Percentiles rank a stretch among this genome's conserved stretches.
phyloP scores from a whole-genome alignment of 768 basidiomycete species.

The Cantharellus anzutake region DNA sequence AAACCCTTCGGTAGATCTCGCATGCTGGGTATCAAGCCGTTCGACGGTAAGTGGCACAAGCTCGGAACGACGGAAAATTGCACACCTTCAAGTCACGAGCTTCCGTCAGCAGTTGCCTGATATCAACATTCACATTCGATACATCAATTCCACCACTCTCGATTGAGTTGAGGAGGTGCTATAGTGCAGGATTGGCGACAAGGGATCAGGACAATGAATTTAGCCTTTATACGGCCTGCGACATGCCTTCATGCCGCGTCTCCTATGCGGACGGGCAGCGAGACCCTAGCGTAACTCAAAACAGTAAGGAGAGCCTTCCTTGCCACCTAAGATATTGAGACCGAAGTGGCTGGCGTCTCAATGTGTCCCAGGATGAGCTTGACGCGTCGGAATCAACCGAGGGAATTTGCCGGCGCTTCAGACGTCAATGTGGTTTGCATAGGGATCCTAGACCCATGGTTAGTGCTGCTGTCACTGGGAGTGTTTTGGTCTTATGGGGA shows the following conservation, averaged over 20 bases:
- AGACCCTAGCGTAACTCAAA: neutral
- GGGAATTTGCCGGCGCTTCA: no score
- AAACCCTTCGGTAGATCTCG: constrained; percentile 70
- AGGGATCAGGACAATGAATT: neutral
- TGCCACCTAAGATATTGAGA: no score
- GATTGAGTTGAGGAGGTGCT: constrained; percentile 85
- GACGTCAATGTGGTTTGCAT: no score
- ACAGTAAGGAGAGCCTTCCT: neutral
- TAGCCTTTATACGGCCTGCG: neutral
- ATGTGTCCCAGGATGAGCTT: no score
- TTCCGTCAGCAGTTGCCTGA: constrained; percentile 61
- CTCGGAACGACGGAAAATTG: constrained; percentile 10
- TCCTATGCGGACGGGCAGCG: neutral
- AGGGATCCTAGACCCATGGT: no score
- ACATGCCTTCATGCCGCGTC: neutral
- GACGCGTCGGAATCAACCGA: no score
- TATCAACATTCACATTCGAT: constrained; percentile 42
- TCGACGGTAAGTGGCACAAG: constrained; percentile 19
- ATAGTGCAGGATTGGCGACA: neutral
- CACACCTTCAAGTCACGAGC: constrained; percentile 81
- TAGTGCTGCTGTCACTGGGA: no score
- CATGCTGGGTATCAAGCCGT: constrained; percentile 25
- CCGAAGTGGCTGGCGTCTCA: no score
- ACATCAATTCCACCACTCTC: constrained; percentile 55
- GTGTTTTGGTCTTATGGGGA: no score